Evolutionary conservation across 371 early-diverging fungal species (phyloP), one percentile per base, ranked within the genome.

Genomic region (Coemansia sp.): DNA sequence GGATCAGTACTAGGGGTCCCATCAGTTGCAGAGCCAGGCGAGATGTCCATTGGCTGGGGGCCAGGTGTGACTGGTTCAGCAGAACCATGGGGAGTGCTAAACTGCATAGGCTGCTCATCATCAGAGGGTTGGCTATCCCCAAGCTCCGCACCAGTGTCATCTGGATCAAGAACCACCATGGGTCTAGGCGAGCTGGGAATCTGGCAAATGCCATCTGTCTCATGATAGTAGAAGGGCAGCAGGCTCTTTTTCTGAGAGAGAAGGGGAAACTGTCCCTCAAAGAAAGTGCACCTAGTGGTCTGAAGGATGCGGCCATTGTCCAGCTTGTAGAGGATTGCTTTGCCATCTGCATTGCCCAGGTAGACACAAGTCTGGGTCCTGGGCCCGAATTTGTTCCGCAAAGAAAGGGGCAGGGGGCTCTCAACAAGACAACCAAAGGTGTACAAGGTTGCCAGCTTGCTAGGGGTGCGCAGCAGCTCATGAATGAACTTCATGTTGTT

Each of bases 391-490:
- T 61, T 61, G 43, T 45, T 35, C 20, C 51, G 16, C 61, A 61
- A 20, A 13, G 40, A 26, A 20, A 45, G 61, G 0, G 61, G 61
- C 8, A 61, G 41, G 54, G 53, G 53, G 32, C 52, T 52, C 26
- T 59, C 60, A 40, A 52, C 60, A 30, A 59, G 53, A 41, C 53
- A 61, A 43, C 61, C 61, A 61, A 61, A 61, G n/a, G 54, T 51
- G 41, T 53, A 42, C 20, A 51, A 14, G 13, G 42, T 10, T 42
- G 42, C n/a, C 42, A 45, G 38, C 47, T 57, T 45, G 57, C 39
- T 38, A 3, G 57, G 57, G 30, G 34, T 14, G 4, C 32, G 32
- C 7, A 57, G 43, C 5, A 57, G 47, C 57, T 57, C 57, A 32
- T 42, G 45, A 43, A 45, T 31, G 16, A 45, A 34, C 35, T n/a